phyloP scores from a whole-genome alignment of 345 rosid genomes.

The Durio zibethinus region DNA sequence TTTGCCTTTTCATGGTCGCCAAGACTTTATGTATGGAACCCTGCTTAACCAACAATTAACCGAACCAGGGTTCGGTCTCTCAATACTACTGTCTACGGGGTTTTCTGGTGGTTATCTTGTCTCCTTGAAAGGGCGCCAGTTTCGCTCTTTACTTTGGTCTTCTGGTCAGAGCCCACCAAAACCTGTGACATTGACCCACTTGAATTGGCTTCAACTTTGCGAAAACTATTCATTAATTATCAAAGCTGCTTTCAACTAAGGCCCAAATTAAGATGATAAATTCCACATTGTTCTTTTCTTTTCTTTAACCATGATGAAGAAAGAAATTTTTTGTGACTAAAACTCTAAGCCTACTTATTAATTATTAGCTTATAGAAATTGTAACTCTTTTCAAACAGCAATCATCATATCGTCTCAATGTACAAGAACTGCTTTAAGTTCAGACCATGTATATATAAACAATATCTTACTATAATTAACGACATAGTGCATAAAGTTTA shows the following conservation, averaged over 20 bases:
- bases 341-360: neutral
- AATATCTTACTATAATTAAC: neutral
- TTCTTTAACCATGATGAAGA: neutral
- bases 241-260: neutral
- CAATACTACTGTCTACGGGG: neutral
- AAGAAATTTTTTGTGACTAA: neutral
- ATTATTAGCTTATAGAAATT: too few species aligned
- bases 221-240: neutral
- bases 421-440: neutral
- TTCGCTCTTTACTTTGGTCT: neutral
- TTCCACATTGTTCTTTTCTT: neutral
- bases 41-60: neutral
- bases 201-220: neutral
- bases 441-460: neutral
- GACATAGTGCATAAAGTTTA: neutral
- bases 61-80: neutral
- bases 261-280: neutral
- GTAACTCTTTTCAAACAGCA: too few species aligned
- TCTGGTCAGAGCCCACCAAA: neutral
- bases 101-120: neutral
- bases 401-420: neutral
- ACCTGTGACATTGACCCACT: neutral
- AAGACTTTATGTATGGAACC: neutral
- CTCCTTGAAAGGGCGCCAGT: slow-evolving; percentile 1
- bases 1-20: slow-evolving; percentile 16